These are phyloP conservation scores for Trichoderma brevicompactum DNA, from an alignment of 2,329 filamentous ascomycete species.

Conservation along the genomic window DNA sequence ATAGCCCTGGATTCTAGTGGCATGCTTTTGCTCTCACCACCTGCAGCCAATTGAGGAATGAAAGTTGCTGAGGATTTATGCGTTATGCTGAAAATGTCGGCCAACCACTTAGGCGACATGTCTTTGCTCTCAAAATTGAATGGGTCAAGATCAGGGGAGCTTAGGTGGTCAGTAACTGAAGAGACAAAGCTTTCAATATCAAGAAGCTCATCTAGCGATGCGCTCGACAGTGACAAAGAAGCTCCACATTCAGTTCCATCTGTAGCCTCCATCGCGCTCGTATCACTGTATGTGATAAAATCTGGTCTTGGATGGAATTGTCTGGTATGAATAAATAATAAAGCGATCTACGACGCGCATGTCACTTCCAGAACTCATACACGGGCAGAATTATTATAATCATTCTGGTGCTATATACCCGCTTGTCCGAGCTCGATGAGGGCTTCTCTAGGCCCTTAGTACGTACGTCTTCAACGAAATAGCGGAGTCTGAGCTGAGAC, in stretches of 20 bases:
- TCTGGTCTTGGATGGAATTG: neutral
- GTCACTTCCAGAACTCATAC: too few relatives aligned
- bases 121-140: neutral
- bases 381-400: too few relatives aligned
- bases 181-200: conserved; percentile 3
- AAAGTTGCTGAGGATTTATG: neutral
- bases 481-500: neutral
- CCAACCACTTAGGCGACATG: neutral
- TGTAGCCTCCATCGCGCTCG: neutral
- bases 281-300: neutral
- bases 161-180: neutral
- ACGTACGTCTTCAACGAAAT: neutral
- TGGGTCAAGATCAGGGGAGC: neutral
- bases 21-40: neutral
- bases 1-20: neutral
- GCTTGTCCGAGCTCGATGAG: too few relatives aligned
- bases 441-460: too few relatives aligned
- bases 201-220: neutral
- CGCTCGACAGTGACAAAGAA: neutral
- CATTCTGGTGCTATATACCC: too few relatives aligned
- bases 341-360: neutral
- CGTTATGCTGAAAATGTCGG: neutral
- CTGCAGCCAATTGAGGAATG: neutral
- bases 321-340: neutral
- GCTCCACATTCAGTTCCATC: neutral